These are phyloP conservation scores for Colletotrichum filicis DNA, from an alignment of 2,329 filamentous ascomycete genomes.

Conservation along the genomic window DNA sequence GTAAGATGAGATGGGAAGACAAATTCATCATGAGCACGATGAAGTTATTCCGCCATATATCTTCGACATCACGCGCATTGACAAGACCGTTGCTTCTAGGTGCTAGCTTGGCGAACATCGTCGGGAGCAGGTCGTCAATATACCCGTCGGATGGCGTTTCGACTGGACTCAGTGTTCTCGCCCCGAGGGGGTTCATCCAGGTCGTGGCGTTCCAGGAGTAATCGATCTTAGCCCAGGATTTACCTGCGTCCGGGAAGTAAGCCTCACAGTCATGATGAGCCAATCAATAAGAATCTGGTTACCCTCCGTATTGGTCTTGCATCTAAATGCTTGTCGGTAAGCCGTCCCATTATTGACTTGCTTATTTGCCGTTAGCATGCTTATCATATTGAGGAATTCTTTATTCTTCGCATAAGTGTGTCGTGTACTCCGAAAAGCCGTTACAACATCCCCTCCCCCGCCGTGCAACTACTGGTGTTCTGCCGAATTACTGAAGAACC, in stretches of 20 bases:
- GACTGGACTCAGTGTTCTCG: constrained; percentile 68
- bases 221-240: constrained; percentile 75
- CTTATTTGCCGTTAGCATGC: background rate
- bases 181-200: constrained; percentile 77
- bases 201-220: constrained; percentile 69
- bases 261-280: constrained; percentile 58
- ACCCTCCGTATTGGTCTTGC: constrained; percentile 77
- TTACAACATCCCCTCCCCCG: background rate
- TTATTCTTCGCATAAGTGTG: background rate
- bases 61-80: constrained; percentile 69
- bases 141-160: constrained; percentile 76
- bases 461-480: no score
- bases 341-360: background rate
- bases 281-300: constrained; percentile 71
- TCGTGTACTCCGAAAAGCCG: background rate
- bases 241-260: constrained; percentile 72
- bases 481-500: background rate
- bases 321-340: constrained; percentile 47
- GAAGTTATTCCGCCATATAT: constrained; percentile 78
- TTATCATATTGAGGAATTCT: background rate
- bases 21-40: constrained; percentile 80
- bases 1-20: constrained; percentile 81
- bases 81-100: constrained; percentile 73
- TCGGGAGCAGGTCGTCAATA: constrained; percentile 72
- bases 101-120: constrained; percentile 78